Evolutionary conservation across 345 rosid species (phyloP).

Genomic region (Ricinus communis): DNA sequence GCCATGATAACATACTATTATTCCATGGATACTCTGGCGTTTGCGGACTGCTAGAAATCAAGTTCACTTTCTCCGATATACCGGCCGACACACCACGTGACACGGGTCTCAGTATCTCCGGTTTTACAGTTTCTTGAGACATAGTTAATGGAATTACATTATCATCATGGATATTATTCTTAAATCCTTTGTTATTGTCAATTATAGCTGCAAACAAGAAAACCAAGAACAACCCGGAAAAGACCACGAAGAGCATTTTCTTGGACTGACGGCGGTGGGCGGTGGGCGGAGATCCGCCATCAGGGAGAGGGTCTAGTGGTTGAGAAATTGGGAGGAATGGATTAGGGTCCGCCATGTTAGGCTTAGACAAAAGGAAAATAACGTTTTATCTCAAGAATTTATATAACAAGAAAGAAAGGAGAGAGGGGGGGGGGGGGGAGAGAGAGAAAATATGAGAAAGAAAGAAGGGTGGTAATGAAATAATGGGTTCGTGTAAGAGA

Average conservation of each 20-base stretch:
- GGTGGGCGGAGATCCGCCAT: conserved; percentile 13
- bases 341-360: conserved; percentile 23
- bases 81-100: conserved; percentile 58
- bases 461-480: neutral
- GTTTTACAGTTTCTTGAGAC: conserved; percentile 2
- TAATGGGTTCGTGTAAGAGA: neutral
- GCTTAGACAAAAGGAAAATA: neutral
- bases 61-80: conserved; percentile 71
- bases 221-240: conserved; percentile 38
- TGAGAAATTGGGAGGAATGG: conserved; percentile 19
- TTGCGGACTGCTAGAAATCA: conserved; percentile 9
- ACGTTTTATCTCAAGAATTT: too few species aligned
- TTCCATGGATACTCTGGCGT: conserved; percentile 59
- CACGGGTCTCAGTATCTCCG: conserved; percentile 17
- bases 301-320: conserved; percentile 20
- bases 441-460: too few species aligned
- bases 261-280: conserved; percentile 25
- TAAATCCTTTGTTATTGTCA: neutral
- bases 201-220: conserved; percentile 34
- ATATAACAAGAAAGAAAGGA: neutral
- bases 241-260: conserved; percentile 20
- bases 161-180: neutral
- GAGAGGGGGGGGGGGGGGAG: neutral
- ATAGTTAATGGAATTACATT: neutral
- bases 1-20: conserved; percentile 86